Conservation (phyloP, 2,329 filamentous ascomycete genomes). For the Ophiostoma triangulosporum region DNA sequence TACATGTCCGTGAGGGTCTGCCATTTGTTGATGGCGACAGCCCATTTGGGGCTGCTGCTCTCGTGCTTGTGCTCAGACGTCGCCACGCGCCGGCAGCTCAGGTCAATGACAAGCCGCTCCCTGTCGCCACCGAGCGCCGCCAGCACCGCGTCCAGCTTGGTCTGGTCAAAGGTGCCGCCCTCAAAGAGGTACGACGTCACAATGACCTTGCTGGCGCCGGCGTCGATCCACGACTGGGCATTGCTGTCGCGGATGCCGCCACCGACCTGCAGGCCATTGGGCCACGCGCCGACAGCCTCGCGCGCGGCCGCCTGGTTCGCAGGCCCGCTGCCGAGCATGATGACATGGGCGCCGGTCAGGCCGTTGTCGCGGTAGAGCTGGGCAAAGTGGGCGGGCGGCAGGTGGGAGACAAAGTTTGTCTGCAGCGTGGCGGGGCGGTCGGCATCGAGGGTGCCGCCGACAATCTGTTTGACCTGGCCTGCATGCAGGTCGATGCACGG, state of each 20-base stretch:
- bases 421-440: constrained; percentile 48
- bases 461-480: constrained; percentile 97
- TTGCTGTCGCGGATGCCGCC: constrained; percentile 87
- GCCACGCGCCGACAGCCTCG: constrained; percentile 69
- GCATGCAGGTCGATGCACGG: constrained; percentile 96
- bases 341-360: constrained; percentile 76
- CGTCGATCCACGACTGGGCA: constrained; percentile 72
- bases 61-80: too few relatives aligned
- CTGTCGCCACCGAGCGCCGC: constrained; percentile 59
- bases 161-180: constrained; percentile 55
- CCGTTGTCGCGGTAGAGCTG: constrained; percentile 62
- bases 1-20: constrained; percentile 96
- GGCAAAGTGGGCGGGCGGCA: constrained; percentile 71
- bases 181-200: constrained; percentile 94
- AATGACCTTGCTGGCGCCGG: constrained; percentile 88
- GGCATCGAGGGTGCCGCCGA: constrained; percentile 78
- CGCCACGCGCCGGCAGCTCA: constrained; percentile 60
- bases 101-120: constrained; percentile 78
- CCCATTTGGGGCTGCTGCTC: constrained; percentile 42
- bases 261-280: constrained; percentile 69
- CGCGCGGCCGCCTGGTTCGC: constrained; percentile 70
- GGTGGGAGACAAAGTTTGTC: constrained; percentile 84
- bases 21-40: constrained; percentile 99
- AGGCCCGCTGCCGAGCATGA: constrained; percentile 67
- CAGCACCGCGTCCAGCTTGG: constrained; percentile 62